A percentile compares a stretch with the other conserved stretches of the same genome.
Evolutionary conservation across 805 yeast genomes (phyloP).

Genomic region (Schizosaccharomyces osmophilus): DNA sequence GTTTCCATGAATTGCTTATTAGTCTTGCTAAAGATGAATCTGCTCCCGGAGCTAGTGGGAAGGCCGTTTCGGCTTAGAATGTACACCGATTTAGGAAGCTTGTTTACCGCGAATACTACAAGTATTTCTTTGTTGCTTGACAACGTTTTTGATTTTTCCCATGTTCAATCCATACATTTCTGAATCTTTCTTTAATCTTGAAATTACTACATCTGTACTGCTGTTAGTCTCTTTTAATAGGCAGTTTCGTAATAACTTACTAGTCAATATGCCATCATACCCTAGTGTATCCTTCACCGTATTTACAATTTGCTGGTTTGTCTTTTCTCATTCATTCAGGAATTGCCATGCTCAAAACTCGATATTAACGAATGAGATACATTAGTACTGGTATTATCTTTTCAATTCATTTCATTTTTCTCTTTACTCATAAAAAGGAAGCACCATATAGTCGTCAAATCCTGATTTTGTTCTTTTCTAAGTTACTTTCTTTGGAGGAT

Average conservation of each 20-base stretch:
- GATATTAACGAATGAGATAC: too few relatives aligned
- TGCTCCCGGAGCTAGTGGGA: conserved; percentile 47
- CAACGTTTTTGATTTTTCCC: background rate
- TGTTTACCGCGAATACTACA: too few relatives aligned
- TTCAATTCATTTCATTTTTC: too few relatives aligned
- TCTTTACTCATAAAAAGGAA: too few relatives aligned
- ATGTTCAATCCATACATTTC: background rate
- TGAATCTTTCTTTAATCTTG: background rate
- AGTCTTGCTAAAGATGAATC: conserved; percentile 43
- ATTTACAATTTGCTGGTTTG: background rate
- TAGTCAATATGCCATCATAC: background rate
- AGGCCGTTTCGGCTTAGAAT: background rate
- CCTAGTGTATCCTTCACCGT: background rate
- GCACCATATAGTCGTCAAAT: too few relatives aligned
- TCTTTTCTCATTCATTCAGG: background rate
- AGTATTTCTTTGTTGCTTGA: background rate
- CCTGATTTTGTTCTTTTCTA: too few relatives aligned
- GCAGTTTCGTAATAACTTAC: background rate
- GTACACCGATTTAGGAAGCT: too few relatives aligned
- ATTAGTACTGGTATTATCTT: too few relatives aligned
- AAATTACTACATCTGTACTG: background rate
- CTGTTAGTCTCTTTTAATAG: background rate
- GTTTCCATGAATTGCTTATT: conserved; percentile 40
- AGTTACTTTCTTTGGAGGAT: too few relatives aligned
- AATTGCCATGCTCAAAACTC: too few relatives aligned